These are phyloP conservation scores for Xylaria flabelliformis DNA, from an alignment of 495 filamentous ascomycete genomes.

Conservation along the genomic window DNA sequence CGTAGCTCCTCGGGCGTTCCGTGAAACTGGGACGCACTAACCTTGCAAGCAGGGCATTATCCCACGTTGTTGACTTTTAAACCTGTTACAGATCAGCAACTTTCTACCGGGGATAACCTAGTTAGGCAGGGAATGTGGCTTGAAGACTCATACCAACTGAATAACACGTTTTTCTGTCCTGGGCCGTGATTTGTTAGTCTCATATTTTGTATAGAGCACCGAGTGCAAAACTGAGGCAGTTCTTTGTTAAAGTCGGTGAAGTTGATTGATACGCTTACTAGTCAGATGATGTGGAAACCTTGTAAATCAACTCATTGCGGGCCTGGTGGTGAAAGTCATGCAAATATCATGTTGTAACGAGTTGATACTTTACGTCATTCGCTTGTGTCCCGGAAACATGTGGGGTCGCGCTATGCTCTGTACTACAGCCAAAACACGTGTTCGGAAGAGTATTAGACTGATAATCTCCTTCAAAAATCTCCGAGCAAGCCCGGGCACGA, in stretches of 20 bases:
- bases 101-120: background rate
- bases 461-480: background rate
- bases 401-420: background rate
- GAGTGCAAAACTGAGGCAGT: background rate
- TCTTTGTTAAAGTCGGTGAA: background rate
- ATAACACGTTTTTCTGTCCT: background rate
- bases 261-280: background rate
- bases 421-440: background rate
- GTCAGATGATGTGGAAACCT: background rate
- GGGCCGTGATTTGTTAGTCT: background rate
- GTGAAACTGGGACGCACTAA: slow-evolving; percentile 17
- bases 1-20: slow-evolving; percentile 8
- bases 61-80: slow-evolving; percentile 18
- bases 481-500: background rate
- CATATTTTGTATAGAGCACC: background rate
- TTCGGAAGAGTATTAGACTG: background rate
- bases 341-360: background rate
- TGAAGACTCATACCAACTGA: background rate
- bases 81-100: slow-evolving; percentile 8
- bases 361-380: background rate
- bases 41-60: slow-evolving; percentile 1
- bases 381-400: background rate
- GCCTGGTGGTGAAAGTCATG: background rate
- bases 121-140: background rate
- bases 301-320: background rate